These are phyloP conservation scores for Pharus latifolius DNA, from an alignment of 176 grass and related monocot species.

Conservation along the genomic window DNA sequence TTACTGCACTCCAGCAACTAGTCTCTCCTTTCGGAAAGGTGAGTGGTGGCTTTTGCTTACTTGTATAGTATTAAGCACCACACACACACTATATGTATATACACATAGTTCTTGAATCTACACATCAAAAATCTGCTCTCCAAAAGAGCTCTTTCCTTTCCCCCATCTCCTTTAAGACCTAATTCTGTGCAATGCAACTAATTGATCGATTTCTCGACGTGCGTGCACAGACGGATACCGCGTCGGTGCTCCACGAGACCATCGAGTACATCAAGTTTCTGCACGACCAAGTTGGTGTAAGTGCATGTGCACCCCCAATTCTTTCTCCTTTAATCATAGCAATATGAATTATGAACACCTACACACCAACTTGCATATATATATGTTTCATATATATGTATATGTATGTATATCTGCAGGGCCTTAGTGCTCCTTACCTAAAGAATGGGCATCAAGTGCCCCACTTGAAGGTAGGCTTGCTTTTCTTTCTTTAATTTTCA, in stretches of 20 bases:
- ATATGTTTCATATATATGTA: background rate
- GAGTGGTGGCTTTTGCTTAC: constrained; percentile 25
- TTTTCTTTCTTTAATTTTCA: background rate
- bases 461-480: constrained; percentile 40
- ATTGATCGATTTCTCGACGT: constrained; percentile 18
- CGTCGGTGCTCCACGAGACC: constrained; percentile 94
- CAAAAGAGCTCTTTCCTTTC: too few relatives aligned
- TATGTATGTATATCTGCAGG: constrained; percentile 17
- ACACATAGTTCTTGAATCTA: constrained; percentile 12
- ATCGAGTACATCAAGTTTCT: constrained; percentile 99
- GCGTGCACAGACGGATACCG: constrained; percentile 75
- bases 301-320: constrained; percentile 22
- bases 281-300: constrained; percentile 93
- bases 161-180: background rate
- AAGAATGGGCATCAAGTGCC: constrained; percentile 63
- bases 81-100: background rate
- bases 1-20: constrained; percentile 95
- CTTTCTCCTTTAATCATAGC: constrained; percentile 9
- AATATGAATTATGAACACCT: background rate
- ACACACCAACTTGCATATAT: background rate
- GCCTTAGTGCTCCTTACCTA: constrained; percentile 71
- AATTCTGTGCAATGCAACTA: background rate
- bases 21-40: constrained; percentile 99
- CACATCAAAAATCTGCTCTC: background rate
- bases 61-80: background rate